Percentiles rank a stretch among this genome's conserved stretches.
phyloP scores from a whole-genome alignment of 2,329 filamentous ascomycete species.

The Gyromitra esculenta region DNA sequence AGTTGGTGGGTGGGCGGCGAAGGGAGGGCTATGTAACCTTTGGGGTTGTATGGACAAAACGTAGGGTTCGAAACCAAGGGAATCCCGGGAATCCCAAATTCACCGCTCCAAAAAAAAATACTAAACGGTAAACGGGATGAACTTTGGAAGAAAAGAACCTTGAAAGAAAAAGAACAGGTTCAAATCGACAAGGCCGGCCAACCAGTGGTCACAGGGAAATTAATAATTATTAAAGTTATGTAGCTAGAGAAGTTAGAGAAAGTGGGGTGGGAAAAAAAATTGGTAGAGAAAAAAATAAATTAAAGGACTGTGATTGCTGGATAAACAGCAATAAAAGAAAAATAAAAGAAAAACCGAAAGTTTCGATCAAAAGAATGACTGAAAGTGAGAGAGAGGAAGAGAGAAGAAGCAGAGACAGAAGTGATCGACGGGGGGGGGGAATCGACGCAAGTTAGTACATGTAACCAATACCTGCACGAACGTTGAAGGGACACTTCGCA shows the following conservation, averaged over 20 bases:
- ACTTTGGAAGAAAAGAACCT: not conserved
- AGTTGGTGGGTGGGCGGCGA: conserved; percentile 11
- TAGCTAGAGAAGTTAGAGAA: not conserved
- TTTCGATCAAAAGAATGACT: conserved; percentile 50
- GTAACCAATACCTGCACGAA: conserved; percentile 33
- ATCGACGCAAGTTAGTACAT: conserved; percentile 36
- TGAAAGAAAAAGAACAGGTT: conserved; percentile 13
- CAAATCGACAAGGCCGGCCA: conserved; percentile 25
- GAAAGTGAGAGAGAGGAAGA: conserved; percentile 28
- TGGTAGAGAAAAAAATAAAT: conserved; percentile 32
- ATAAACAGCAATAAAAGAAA: conserved; percentile 23
- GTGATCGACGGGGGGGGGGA: conserved; percentile 33
- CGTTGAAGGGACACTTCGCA: conserved; percentile 44
- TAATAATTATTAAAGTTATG: conserved; percentile 35
- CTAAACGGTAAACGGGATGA: conserved; percentile 10
- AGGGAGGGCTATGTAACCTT: conserved; percentile 13
- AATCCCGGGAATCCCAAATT: conserved; percentile 33
- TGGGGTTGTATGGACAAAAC: conserved; percentile 19
- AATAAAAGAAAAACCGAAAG: conserved; percentile 31
- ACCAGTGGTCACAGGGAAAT: conserved; percentile 28
- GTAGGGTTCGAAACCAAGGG: conserved; percentile 36
- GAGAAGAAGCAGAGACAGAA: conserved; percentile 39
- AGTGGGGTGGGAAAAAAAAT: conserved; percentile 13
- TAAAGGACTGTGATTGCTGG: conserved; percentile 40
- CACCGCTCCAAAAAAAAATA: conserved; percentile 6